Evolutionary conservation across 140 eudicot species (phyloP), one percentile per base, ranked within the genome.

Genomic region (Flaveria floridana): DNA sequence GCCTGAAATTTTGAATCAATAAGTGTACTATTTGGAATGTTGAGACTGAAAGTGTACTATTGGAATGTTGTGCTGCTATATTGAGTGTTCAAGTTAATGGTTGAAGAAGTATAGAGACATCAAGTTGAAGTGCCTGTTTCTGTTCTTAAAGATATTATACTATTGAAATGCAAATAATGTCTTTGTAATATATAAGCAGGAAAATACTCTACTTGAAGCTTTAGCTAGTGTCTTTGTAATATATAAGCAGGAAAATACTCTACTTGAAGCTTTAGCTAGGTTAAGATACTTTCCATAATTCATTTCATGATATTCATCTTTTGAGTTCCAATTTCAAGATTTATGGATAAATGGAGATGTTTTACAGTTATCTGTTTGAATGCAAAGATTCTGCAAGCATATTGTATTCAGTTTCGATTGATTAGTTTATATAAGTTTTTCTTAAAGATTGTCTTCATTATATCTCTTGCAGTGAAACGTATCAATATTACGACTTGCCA

Each of bases 381-480:
- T 51, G 9, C 61, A 41, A 19, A 68, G 34, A 47, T 47, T 30
- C 61, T 51, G 26, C 25, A n/a, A 56, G 53, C 47, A 56, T 61
- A 26, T 77, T 20, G 18, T 37, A 72, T 41, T 44, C 16, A 3
- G 26, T 56, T 57, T 55, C 12, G 6, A 42, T 77, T 25, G 34
- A 28, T 9, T 23, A 2, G 68, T 56, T 58, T 1, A 4, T 71
- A 5, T 15, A 37, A 53, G 55, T 14, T 66, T 65, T 42, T 68
- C 52, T 62, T 50, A 30, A 81, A 50, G 52, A 48, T 26, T 72
- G 47, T 52, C 67, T 57, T 19, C 26, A 34, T 73, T 57, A 70
- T 74, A 16, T 63, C 71, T 80, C 46, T 85, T 90, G 97, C 98
- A 93, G 98, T 79, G 98, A 93, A 85, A 86, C 96, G 41, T 93